phyloP scores from a whole-genome alignment of 352 stramenopile species.

The Phytophthora pistaciae region DNA sequence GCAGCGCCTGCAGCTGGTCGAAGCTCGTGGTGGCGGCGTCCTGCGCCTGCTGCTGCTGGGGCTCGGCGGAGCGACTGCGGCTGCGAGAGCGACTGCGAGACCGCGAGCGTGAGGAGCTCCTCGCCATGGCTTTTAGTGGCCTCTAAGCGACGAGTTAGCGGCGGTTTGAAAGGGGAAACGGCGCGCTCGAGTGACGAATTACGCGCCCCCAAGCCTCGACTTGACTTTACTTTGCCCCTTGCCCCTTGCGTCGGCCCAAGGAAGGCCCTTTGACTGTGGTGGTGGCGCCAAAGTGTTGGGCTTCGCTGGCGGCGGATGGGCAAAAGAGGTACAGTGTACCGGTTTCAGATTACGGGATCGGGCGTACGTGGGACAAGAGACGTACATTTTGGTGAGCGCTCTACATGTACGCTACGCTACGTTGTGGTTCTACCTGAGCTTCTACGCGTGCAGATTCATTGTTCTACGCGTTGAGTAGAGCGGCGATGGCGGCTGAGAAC shows the following conservation, averaged over 20 bases:
- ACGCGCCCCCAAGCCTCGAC: too few species aligned
- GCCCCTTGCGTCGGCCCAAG: too few species aligned
- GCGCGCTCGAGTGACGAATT: background rate
- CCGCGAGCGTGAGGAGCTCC: background rate
- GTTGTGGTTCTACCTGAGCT: too few species aligned
- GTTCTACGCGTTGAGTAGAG: background rate
- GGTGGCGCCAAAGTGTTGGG: background rate
- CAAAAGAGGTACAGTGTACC: background rate
- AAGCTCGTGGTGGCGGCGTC: conserved; percentile 31
- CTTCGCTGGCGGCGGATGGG: background rate
- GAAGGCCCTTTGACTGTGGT: background rate
- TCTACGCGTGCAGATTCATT: background rate
- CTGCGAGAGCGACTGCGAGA: background rate
- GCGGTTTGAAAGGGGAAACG: background rate
- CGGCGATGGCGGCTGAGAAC: background rate
- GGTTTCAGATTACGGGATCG: background rate
- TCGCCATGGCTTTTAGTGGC: background rate
- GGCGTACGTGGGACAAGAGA: background rate
- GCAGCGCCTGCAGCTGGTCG: conserved; percentile 76
- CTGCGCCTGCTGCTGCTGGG: background rate
- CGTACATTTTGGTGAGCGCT: background rate
- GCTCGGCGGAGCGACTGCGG: too few species aligned
- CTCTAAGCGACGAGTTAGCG: background rate
- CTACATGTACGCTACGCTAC: too few species aligned
- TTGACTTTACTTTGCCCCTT: too few species aligned